Conservation (phyloP, 805 yeast species). For the Phaffomyces antillensis region DNA sequence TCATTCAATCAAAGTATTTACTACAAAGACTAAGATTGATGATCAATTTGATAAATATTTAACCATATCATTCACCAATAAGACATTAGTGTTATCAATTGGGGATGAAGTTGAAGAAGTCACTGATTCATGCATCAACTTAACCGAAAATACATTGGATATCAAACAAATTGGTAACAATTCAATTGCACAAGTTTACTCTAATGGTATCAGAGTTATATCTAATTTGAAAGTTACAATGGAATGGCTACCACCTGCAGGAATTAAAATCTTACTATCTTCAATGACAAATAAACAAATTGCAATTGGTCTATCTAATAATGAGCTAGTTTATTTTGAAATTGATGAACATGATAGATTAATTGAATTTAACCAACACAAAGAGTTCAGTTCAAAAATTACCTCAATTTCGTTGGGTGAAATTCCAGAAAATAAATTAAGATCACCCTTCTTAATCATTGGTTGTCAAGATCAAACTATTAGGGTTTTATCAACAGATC, state of each 20-base stretch:
- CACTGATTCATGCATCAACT: slow-evolving; percentile 53
- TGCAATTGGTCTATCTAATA: slow-evolving; percentile 61
- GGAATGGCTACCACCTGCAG: slow-evolving; percentile 83
- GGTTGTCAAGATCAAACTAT: slow-evolving; percentile 69
- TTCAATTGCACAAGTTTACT: slow-evolving; percentile 67
- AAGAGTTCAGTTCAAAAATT: slow-evolving; percentile 46
- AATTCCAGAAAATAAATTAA: slow-evolving; percentile 36
- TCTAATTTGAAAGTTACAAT: slow-evolving; percentile 16
- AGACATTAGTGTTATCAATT: slow-evolving; percentile 66
- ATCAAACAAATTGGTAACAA: slow-evolving; percentile 59
- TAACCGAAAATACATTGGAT: slow-evolving; percentile 53
- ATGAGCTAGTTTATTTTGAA: slow-evolving; percentile 80
- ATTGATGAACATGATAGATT: slow-evolving; percentile 53
- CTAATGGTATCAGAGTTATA: slow-evolving; percentile 62
- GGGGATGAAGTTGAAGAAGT: slow-evolving; percentile 80
- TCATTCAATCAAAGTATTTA: slow-evolving; percentile 53
- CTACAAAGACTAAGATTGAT: slow-evolving; percentile 40
- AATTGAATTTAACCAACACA: slow-evolving; percentile 59
- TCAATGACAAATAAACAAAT: slow-evolving; percentile 63
- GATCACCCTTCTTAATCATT: slow-evolving; percentile 56
- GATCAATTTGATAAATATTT: slow-evolving; percentile 55
- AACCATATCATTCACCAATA: slow-evolving; percentile 55
- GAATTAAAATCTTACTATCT: slow-evolving; percentile 54
- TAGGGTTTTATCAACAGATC: slow-evolving; percentile 56
- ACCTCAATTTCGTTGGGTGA: slow-evolving; percentile 42